phyloP scores from a whole-genome alignment of 2,329 filamentous ascomycete genomes.

The Erysiphe pulchra region DNA sequence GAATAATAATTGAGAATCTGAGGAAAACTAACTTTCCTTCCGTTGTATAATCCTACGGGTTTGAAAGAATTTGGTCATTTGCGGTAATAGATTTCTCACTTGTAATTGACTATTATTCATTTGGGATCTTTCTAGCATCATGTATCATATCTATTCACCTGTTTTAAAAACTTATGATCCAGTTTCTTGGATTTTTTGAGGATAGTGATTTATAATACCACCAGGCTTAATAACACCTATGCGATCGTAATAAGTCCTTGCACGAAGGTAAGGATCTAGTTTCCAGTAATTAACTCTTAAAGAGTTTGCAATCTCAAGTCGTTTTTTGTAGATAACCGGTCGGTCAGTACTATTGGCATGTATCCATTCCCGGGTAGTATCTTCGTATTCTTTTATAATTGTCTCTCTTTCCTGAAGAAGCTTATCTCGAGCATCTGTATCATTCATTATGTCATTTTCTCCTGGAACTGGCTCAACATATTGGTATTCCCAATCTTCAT shows the following conservation, averaged over 20 bases:
- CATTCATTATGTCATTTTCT: conserved; percentile 56
- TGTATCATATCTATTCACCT: neutral
- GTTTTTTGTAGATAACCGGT: conserved; percentile 25
- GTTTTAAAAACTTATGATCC: neutral
- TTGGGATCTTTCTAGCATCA: no score
- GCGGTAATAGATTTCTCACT: no score
- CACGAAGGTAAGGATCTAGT: conserved; percentile 66
- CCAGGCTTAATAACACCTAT: conserved; percentile 40
- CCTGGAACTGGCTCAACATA: conserved; percentile 52
- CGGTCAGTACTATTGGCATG: conserved; percentile 14
- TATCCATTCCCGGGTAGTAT: conserved; percentile 53
- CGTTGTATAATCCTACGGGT: no score
- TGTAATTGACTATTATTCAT: no score
- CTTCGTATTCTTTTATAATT: conserved; percentile 50
- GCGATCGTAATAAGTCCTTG: conserved; percentile 65
- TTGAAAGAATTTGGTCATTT: no score
- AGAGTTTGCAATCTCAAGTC: conserved; percentile 33
- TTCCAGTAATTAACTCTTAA: conserved; percentile 64
- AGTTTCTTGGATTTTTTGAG: conserved; percentile 5
- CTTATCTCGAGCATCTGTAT: conserved; percentile 32
- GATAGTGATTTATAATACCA: conserved; percentile 50
- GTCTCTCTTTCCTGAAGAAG: conserved; percentile 36
- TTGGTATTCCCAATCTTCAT: conserved; percentile 60
- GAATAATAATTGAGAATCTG: no score
- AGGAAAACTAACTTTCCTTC: no score